Evolutionary conservation across 2,329 filamentous ascomycete species (phyloP), one percentile per base, ranked within the genome.

Genomic region (Colletotrichum brevisporum): DNA sequence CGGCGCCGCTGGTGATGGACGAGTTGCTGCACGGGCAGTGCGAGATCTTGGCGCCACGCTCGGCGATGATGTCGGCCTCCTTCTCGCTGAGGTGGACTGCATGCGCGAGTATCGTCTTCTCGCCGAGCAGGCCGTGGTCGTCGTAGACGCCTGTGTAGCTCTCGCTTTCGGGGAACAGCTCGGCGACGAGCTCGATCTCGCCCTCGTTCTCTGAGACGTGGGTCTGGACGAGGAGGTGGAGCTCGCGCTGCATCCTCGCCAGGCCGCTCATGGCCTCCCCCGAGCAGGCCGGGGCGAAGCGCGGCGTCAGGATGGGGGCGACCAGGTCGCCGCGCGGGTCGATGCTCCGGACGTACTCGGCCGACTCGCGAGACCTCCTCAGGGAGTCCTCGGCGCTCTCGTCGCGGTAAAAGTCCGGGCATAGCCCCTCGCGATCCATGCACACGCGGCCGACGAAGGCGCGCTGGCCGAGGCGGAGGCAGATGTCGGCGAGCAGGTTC

Each of bases 401-500:
- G 78, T 99, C 96, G 24, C 90, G 87, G 82, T 98, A 98, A 82
- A 91, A 93, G 1, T 88, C 86, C 0, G 95, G 95, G 45, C 90
- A 91, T 5, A 92, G 80, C 0, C 82, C 78, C 0, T 79, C 78
- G 36, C 87, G 86, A 78, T 98, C 94, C 96, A 99, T 98, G 84
- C 95, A 98, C n/a, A 97, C 93, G 48, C 96, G 88, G 39, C 96
- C 96, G 48, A 99, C 89, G 72, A 98, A 93, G 6, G 96, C 96
- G 61, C 96, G 87, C 81, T 99, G 96, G 52, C 96, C 96, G 27
- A 89, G 83, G 0, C 82, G 78, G n/a, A 93, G 85, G 76, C 95
- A 98, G 18, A 98, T 88, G 72, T 94, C 90, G 0, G 95, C 93
- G 6, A 99, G 90, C 8, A 97, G 87, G 77, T 97, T 98, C n/a